Evolutionary conservation across 345 rosid genomes (phyloP), one percentile per base, ranked within the genome.

Genomic region (Rhizophora mangle): DNA sequence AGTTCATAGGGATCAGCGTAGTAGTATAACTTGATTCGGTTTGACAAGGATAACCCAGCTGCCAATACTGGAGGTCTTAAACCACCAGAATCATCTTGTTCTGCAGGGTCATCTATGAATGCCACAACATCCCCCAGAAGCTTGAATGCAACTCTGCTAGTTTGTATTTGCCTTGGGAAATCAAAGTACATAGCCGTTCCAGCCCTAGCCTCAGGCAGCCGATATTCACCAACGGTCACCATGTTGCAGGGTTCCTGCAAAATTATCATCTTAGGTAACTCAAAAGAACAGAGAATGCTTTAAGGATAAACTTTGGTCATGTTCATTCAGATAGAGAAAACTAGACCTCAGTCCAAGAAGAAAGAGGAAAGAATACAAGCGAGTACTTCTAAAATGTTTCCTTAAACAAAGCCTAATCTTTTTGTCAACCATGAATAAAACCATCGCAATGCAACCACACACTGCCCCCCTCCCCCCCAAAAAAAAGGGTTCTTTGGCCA

Each of bases 131-230:
- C 97, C 34, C 97, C 97, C 1, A 89, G 82, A 68, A 92, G 92
- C 68, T 72, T 86, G 76, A 92, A 85, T 3, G 79, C 73, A 49
- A 92, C 72, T 77, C 88, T 82, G 1, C 82, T 84, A 62, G 85
- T 69, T 74, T 91, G 98, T 27, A 88, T 56, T 62, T 79, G 79
- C 66, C 85, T 72, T 20, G 96, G 95, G 78, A 91, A 91, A 68
- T 91, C 95, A 4, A 89, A 94, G 86, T 88, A 94, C 96, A 94
- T 79, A 8, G 78, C 76, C 10, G 93, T 87, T 71, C 97, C 97
- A 6, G 86, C 83, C 78, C 61, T 89, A 20, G 88, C 82, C 72
- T 91, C 96, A 0, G 96, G 98, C 62, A 94, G 80, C 61, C 92
- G 83, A 68, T 89, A 91, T 75, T 91, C 96, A 6, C 89, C 96